These are phyloP conservation scores for Teratosphaeria epicoccoides DNA, from an alignment of 2,329 filamentous ascomycete genomes.

Conservation along the genomic window DNA sequence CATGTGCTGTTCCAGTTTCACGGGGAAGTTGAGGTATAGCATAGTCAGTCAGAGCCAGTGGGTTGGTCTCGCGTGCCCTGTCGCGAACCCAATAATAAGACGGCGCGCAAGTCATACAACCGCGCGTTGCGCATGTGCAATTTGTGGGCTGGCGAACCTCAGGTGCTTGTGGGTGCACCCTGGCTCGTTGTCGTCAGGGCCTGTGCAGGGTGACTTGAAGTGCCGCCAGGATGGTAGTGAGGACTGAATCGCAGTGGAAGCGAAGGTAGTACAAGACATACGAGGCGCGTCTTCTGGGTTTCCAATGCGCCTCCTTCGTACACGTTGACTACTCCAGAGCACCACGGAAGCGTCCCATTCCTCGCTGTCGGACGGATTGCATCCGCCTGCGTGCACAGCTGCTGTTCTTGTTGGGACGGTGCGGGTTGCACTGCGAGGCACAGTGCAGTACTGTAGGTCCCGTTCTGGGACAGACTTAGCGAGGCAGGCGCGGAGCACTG, in stretches of 20 bases:
- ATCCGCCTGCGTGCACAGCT: conserved; percentile 10
- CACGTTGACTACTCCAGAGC: conserved; percentile 22
- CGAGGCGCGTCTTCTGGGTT: conserved; percentile 13
- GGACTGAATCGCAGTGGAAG: conserved; percentile 15
- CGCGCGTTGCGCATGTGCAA: neutral
- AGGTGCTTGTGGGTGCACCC: conserved; percentile 4
- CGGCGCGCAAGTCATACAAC: conserved; percentile 5
- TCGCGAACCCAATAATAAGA: conserved; percentile 1
- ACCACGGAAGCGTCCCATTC: conserved; percentile 30
- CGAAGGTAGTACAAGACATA: conserved; percentile 18
- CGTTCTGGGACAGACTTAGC: conserved; percentile 6
- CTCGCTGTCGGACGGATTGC: conserved; percentile 28
- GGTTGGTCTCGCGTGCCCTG: neutral
- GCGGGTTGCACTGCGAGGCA: conserved; percentile 7
- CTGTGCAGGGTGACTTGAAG: neutral
- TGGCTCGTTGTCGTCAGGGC: conserved; percentile 3
- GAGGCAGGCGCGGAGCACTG: conserved; percentile 2
- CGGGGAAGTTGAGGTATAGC: neutral
- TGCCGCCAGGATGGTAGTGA: conserved; percentile 15
- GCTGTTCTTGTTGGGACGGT: conserved; percentile 9
- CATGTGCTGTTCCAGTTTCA: neutral
- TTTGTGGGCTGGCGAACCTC: conserved; percentile 5
- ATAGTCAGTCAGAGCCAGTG: neutral
- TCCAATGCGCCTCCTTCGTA: conserved; percentile 17
- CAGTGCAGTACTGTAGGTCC: conserved; percentile 1